A percentile compares a stretch with the other conserved stretches of the same genome.
Conservation (phyloP, 148 eudicot genomes). For the Amaranthus hypochondriacus region DNA sequence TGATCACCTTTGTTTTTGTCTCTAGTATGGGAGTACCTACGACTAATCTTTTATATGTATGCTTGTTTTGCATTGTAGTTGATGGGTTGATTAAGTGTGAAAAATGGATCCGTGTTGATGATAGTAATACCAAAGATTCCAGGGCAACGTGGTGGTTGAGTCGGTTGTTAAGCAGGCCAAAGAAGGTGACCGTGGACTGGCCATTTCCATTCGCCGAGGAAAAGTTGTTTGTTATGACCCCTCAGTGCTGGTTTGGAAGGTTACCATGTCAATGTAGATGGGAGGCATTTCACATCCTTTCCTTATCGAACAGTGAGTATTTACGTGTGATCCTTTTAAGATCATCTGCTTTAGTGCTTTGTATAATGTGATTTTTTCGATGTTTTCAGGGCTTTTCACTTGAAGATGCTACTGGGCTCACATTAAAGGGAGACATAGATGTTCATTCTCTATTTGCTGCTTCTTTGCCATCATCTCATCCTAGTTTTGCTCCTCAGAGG, state of each 20-base stretch:
- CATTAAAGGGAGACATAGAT: slow-evolving; percentile 65
- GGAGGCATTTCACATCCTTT: slow-evolving; percentile 83
- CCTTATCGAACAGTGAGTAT: slow-evolving; percentile 81
- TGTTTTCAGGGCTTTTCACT: slow-evolving; percentile 66
- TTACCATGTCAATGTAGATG: slow-evolving; percentile 74
- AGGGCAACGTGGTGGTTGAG: slow-evolving; percentile 77
- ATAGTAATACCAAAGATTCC: slow-evolving; percentile 52
- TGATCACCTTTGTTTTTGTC: not conserved
- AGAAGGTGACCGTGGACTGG: slow-evolving; percentile 77
- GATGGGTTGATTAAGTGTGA: slow-evolving; percentile 73
- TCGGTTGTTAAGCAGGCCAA: slow-evolving; percentile 57
- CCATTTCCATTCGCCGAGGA: slow-evolving; percentile 80
- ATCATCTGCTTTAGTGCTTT: not conserved
- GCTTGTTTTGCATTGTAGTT: slow-evolving; percentile 35
- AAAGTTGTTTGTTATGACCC: slow-evolving; percentile 67
- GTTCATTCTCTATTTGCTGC: slow-evolving; percentile 72
- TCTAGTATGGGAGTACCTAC: not conserved
- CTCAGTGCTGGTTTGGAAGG: slow-evolving; percentile 86
- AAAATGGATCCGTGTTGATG: slow-evolving; percentile 75
- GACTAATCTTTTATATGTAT: not conserved
- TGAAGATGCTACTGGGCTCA: slow-evolving; percentile 94
- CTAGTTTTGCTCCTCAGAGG: slow-evolving; percentile 73
- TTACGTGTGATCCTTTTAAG: slow-evolving; percentile 2
- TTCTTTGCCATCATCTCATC: slow-evolving; percentile 79
- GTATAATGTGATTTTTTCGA: slow-evolving; percentile 12